Percentiles rank a stretch among this genome's conserved stretches.
Evolutionary conservation across 2,329 filamentous ascomycete species (phyloP).

Genomic region (Phyllosticta capitalensis): DNA sequence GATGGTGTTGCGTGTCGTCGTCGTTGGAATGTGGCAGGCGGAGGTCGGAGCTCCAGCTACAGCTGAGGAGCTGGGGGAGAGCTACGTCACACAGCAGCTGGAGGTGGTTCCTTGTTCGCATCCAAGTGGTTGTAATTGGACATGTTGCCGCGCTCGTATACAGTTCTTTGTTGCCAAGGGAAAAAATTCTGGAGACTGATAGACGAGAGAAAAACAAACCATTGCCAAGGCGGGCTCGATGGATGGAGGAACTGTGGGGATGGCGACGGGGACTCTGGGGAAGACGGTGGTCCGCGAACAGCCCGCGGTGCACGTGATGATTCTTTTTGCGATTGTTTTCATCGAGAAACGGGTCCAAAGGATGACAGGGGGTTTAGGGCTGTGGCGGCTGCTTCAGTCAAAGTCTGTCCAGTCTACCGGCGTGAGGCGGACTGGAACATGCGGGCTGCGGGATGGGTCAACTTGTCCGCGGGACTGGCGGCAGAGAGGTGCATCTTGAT

Average conservation of each 20-base stretch:
- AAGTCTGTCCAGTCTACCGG: background rate
- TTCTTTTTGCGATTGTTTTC: background rate
- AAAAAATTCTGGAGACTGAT: background rate
- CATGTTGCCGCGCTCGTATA: background rate
- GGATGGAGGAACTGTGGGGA: background rate
- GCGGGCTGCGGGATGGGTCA: no score
- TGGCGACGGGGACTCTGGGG: no score
- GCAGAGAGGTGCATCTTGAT: background rate
- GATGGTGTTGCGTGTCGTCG: background rate
- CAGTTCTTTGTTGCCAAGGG: background rate
- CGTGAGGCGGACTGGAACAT: background rate
- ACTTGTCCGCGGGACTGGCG: background rate
- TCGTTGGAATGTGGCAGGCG: background rate
- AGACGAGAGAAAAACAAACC: background rate
- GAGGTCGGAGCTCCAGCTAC: background rate
- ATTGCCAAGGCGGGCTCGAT: background rate
- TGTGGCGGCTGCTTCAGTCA: background rate
- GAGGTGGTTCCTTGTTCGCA: background rate
- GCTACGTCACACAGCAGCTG: background rate
- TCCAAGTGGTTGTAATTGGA: background rate
- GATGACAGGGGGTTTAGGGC: no score
- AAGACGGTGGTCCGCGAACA: background rate
- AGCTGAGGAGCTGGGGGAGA: background rate
- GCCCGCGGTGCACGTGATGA: background rate
- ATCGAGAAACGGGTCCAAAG: background rate